Evolutionary conservation across 192 early-diverging fungal genomes (phyloP).

Genomic region (Coemansia javaensis): DNA sequence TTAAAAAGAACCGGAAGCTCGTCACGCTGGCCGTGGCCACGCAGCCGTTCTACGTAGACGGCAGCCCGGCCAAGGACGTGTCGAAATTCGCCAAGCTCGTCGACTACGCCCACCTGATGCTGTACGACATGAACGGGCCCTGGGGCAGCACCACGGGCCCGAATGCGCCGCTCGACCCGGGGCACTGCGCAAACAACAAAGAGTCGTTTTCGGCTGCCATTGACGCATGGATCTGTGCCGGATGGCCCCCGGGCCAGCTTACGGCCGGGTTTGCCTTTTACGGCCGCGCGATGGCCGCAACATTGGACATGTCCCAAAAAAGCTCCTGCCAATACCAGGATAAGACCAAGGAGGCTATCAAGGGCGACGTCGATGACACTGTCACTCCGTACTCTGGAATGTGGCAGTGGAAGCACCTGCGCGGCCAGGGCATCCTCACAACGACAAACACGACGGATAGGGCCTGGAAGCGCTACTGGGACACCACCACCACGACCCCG

Average conservation of each 20-base stretch:
- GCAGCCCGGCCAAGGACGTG: constrained; percentile 48
- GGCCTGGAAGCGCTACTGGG: no score
- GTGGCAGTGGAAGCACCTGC: no score
- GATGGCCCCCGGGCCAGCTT: constrained; percentile 58
- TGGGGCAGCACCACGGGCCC: constrained; percentile 56
- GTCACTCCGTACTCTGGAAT: no score
- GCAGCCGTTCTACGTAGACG: constrained; percentile 52
- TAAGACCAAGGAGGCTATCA: constrained; percentile 14
- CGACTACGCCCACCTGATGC: constrained; percentile 64
- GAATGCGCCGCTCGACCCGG: constrained; percentile 52
- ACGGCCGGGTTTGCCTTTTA: constrained; percentile 61
- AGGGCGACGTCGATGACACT: constrained; percentile 51
- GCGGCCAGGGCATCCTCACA: no score
- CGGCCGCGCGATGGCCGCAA: constrained; percentile 50
- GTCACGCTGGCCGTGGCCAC: constrained; percentile 60
- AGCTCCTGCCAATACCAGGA: constrained; percentile 22
- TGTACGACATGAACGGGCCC: constrained; percentile 56
- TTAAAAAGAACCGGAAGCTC: constrained; percentile 41
- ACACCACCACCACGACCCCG: no score
- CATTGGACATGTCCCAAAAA: constrained; percentile 26
- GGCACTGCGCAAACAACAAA: constrained; percentile 16
- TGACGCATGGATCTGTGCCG: constrained; percentile 53
- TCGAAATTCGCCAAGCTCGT: constrained; percentile 60
- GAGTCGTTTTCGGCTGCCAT: constrained; percentile 50
- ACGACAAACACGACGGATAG: no score